A percentile compares a stretch with the other conserved stretches of the same genome.
Evolutionary conservation across 2,329 filamentous ascomycete species (phyloP).

Genomic region (Periconia macrospinosa): DNA sequence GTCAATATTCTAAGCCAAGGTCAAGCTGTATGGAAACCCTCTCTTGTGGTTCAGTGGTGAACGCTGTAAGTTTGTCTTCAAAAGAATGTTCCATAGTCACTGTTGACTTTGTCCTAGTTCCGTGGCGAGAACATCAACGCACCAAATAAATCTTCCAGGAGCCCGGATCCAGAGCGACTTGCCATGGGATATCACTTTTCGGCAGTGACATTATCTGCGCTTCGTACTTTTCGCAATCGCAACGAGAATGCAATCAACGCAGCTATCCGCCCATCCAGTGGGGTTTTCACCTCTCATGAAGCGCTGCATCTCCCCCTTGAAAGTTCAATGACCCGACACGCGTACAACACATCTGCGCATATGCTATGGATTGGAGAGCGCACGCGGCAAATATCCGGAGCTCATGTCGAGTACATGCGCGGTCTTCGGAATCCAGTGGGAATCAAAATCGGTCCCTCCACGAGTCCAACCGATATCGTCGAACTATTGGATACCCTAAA

Average conservation of each 20-base stretch:
- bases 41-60: not conserved
- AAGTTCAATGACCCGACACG: constrained; percentile 8
- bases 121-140: too few species aligned
- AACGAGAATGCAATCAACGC: too few species aligned
- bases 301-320: constrained; percentile 17
- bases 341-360: constrained; percentile 13
- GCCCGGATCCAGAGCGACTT: too few species aligned
- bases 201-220: too few species aligned
- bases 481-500: constrained; percentile 2
- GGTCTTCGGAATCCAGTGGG: constrained; percentile 17
- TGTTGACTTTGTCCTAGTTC: too few species aligned
- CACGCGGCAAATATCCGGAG: constrained; percentile 15
- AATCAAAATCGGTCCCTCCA: constrained; percentile 11
- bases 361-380: constrained; percentile 19
- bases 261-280: not conserved
- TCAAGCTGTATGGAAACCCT: constrained; percentile 8
- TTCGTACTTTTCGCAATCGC: too few species aligned
- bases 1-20: constrained; percentile 18
- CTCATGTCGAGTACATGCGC: constrained; percentile 17
- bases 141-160: too few species aligned
- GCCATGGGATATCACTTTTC: too few species aligned
- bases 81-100: not conserved
- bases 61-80: not conserved
- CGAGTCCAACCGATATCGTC: constrained; percentile 3
- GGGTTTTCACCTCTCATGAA: constrained; percentile 15